A percentile compares a stretch with the other conserved stretches of the same genome.
Evolutionary conservation across 176 grass and related monocot genomes (phyloP).

Genomic region (Phoenix dactylifera): DNA sequence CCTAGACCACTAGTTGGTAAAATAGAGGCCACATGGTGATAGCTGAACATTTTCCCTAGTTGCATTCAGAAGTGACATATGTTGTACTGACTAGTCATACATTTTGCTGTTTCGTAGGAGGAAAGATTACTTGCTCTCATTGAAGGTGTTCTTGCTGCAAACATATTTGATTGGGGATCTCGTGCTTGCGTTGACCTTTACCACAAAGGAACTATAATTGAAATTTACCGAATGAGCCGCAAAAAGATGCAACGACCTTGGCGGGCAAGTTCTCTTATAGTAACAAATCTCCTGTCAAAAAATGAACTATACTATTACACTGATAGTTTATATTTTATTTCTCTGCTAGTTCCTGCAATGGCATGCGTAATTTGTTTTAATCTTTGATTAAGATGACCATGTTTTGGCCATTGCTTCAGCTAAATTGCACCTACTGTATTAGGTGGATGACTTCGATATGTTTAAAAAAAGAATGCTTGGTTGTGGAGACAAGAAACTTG

Average conservation of each 20-base stretch:
- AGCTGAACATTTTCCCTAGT: too few species aligned
- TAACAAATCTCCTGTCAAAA: too few species aligned
- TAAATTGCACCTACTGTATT: too few species aligned
- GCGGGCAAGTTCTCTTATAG: constrained; percentile 45
- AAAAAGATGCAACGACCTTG: constrained; percentile 99
- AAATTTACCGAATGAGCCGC: constrained; percentile 98
- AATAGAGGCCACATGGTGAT: too few species aligned
- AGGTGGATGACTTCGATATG: constrained; percentile 95
- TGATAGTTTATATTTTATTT: too few species aligned
- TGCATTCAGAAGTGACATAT: too few species aligned
- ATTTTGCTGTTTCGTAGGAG: constrained; percentile 34
- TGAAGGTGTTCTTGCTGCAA: constrained; percentile 95
- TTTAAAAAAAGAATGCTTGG: constrained; percentile 89
- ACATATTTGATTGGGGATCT: constrained; percentile 99
- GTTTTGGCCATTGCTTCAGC: too few species aligned
- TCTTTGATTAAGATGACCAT: too few species aligned
- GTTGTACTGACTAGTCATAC: too few species aligned
- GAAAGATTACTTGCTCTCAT: constrained; percentile 77
- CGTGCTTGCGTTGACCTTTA: constrained; percentile 99
- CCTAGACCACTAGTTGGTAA: too few species aligned
- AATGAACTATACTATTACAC: too few species aligned
- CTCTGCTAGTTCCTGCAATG: not conserved
- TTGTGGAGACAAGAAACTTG: constrained; percentile 38
- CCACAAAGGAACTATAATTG: constrained; percentile 96
- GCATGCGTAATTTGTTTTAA: too few species aligned